phyloP scores from a whole-genome alignment of 2,329 filamentous ascomycete species.

The Fusarium goolgardi region DNA sequence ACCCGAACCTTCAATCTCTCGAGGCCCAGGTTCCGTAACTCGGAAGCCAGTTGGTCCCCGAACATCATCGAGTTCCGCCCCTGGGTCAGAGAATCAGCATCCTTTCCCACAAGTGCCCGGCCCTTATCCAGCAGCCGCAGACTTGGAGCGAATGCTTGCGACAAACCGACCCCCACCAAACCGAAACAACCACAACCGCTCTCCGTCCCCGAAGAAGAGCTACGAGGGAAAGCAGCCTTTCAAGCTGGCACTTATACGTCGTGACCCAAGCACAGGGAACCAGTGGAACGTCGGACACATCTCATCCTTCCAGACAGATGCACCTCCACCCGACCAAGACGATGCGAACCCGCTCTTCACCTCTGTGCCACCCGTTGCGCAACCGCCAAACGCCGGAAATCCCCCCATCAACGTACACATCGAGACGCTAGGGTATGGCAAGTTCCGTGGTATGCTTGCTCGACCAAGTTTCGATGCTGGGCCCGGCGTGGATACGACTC shows the following conservation, averaged over 20 bases:
- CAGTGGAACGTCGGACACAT: constrained; percentile 83
- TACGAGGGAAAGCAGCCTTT: constrained; percentile 57
- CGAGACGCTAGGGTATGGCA: constrained; percentile 67
- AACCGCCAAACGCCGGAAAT: constrained; percentile 30
- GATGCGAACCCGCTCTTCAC: constrained; percentile 42
- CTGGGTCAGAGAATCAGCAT: constrained; percentile 1
- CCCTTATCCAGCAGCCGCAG: constrained; percentile 9
- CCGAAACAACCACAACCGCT: constrained; percentile 37
- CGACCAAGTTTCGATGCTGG: constrained; percentile 52
- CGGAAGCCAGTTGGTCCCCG: constrained; percentile 50
- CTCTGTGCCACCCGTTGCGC: constrained; percentile 39
- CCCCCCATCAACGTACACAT: constrained; percentile 64
- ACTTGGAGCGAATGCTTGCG: constrained; percentile 30
- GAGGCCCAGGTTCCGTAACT: constrained; percentile 18
- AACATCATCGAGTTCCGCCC: constrained; percentile 25
- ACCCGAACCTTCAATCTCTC: constrained; percentile 23
- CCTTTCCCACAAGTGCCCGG: constrained; percentile 29
- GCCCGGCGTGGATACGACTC: constrained; percentile 26
- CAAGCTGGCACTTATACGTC: constrained; percentile 74
- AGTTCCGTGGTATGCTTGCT: constrained; percentile 64
- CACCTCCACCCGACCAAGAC: constrained; percentile 40
- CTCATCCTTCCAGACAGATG: constrained; percentile 63
- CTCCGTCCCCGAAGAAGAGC: constrained; percentile 54
- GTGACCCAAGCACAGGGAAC: constrained; percentile 73
- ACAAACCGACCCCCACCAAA: constrained; percentile 5